phyloP scores from a whole-genome alignment of 331 rosid genomes.

The Acacia pycnantha region DNA sequence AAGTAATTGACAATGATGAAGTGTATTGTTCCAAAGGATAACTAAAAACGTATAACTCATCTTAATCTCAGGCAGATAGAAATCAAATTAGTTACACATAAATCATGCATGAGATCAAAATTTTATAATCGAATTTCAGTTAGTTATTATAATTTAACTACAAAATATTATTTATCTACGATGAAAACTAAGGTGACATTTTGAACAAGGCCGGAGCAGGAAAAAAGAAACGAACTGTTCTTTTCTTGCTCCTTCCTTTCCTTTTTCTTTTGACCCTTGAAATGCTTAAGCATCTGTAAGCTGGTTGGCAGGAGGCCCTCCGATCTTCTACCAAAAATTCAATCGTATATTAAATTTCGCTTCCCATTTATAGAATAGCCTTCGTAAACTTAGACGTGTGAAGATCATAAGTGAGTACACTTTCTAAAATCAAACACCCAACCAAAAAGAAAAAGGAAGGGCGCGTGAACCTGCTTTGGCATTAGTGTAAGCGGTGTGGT shows the following conservation, averaged over 20 bases:
- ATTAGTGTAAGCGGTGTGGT: conserved; percentile 75
- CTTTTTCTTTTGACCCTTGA: neutral
- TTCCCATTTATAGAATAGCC: neutral
- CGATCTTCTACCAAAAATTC: no score
- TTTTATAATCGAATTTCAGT: neutral
- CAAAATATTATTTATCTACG: no score
- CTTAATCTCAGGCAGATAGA: neutral
- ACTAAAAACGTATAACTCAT: neutral
- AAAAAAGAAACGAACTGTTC: neutral
- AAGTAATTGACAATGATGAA: neutral
- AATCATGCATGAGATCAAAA: neutral
- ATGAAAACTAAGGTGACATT: neutral
- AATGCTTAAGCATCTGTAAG: neutral
- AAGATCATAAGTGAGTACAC: neutral
- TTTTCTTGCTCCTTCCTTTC: neutral
- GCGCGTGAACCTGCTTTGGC: conserved; percentile 77
- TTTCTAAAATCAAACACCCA: neutral
- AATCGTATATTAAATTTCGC: neutral
- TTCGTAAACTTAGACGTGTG: no score
- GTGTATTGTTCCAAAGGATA: neutral
- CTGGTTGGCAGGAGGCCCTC: neutral
- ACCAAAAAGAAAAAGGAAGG: neutral
- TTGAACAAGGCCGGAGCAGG: neutral
- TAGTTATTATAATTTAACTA: neutral
- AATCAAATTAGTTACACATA: neutral